Conservation (phyloP, 768 basidiomycete species). For the Mycena vulgaris region DNA sequence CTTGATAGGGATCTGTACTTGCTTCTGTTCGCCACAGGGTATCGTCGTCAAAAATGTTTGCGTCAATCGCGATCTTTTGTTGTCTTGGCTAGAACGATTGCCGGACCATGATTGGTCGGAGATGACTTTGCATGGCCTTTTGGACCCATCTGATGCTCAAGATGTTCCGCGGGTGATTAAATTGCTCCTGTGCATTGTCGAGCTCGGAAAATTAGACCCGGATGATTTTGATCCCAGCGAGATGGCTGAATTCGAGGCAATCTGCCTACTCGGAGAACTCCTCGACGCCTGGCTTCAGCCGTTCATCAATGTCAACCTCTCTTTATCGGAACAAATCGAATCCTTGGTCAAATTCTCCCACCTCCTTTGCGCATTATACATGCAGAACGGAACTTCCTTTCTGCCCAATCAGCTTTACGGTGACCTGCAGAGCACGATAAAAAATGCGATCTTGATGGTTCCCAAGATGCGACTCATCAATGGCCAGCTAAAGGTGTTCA, state of each 20-base stretch:
- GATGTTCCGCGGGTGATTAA: slow-evolving; percentile 5
- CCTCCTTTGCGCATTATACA: not conserved
- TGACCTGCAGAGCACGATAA: not conserved
- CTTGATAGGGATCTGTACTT: no score
- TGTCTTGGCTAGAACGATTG: slow-evolving; percentile 1
- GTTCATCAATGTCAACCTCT: not conserved
- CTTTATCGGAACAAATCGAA: slow-evolving; percentile 2
- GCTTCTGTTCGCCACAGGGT: not conserved
- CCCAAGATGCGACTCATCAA: slow-evolving; percentile 1
- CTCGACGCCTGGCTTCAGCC: not conserved
- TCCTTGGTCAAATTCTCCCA: slow-evolving; percentile 6
- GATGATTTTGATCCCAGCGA: not conserved
- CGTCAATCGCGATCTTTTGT: not conserved
- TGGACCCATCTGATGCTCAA: slow-evolving; percentile 1
- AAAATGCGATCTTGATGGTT: slow-evolving; percentile 9
- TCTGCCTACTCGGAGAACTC: not conserved
- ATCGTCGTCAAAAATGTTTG: not conserved
- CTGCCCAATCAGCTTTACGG: slow-evolving; percentile 7
- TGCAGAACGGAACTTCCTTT: slow-evolving; percentile 1
- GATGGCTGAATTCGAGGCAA: not conserved
- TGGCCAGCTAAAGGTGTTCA: slow-evolving; percentile 8
- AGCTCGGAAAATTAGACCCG: not conserved
- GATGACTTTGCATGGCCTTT: not conserved
- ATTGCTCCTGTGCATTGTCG: not conserved
- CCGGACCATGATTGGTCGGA: slow-evolving; percentile 12